Base-by-base conservation (phyloP, 139 green algal genomes). In the Pleodorina starrii region DNA sequence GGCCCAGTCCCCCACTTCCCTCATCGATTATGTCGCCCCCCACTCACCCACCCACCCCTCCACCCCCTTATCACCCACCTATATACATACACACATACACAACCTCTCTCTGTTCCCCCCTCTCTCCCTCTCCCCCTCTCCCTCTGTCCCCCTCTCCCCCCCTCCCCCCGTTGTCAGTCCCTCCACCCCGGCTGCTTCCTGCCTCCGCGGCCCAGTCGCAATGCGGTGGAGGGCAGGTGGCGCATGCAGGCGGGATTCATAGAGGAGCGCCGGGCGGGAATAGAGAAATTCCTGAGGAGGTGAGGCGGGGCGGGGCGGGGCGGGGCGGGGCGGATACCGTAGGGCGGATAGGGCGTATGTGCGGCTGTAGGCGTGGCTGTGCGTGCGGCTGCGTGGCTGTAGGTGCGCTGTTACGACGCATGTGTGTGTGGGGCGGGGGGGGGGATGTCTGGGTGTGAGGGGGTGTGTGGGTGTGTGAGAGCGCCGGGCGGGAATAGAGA, bases 281-380 rank as follows among this genome's bases (percentile, higher is more conserved):
- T 99, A 68, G 92, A 99, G 82, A 92, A 93, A 29, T 99, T 98
- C 89, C 84, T 99, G 59, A 90, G 27, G 89, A 72, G 83, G 83
- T 88, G 48, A n/a, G 78, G 78, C 14, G 19, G 17, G 1, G 54
- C 9, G 51, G 1, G 78, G 27, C 11, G n/a, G n/a, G n/a, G n/a
- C n/a, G n/a, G n/a, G n/a, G n/a, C n/a, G n/a, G n/a, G n/a, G n/a
- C n/a, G n/a, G n/a, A n/a, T n/a, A n/a, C n/a, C n/a, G n/a, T n/a
- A n/a, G n/a, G n/a, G n/a, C n/a, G n/a, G n/a, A n/a, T n/a, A n/a
- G n/a, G n/a, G n/a, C n/a, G n/a, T n/a, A n/a, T n/a, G n/a, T n/a
- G n/a, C n/a, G n/a, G n/a, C n/a, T n/a, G n/a, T n/a, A n/a, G n/a
- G n/a, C n/a, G n/a, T n/a, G n/a, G n/a, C n/a, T n/a, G n/a, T n/a